A percentile compares a stretch with the other conserved stretches of the same genome.
Conservation (phyloP, 2,329 filamentous ascomycete species). For the Aspergillus caelatus region DNA sequence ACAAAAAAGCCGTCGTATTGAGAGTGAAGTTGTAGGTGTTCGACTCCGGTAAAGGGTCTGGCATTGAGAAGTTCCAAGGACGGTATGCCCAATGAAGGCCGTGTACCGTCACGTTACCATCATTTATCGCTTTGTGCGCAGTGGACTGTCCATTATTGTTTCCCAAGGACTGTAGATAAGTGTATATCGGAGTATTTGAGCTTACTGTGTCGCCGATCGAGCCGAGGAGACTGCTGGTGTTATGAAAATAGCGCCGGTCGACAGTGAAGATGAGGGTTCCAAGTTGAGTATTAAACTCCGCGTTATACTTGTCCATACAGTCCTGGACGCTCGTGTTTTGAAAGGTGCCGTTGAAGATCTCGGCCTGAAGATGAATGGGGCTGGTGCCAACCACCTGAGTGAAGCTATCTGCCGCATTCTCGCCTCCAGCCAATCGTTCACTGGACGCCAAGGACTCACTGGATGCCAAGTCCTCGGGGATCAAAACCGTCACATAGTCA, state of each 20-base stretch:
- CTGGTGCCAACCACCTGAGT: constrained; percentile 1
- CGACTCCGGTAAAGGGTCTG: not conserved
- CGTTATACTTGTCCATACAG: constrained; percentile 9
- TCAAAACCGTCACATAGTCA: constrained; percentile 10
- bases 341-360: constrained; percentile 12
- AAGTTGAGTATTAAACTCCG: constrained; percentile 10
- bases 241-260: constrained; percentile 2
- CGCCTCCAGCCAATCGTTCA: not conserved
- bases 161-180: no score
- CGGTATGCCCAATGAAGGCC: not conserved
- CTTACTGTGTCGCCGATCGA: not conserved
- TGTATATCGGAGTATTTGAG: no score
- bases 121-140: not conserved
- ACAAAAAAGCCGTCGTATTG: not conserved
- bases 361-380: not conserved
- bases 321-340: not conserved
- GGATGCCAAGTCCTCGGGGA: not conserved
- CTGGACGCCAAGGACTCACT: not conserved
- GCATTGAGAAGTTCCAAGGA: not conserved
- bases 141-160: no score
- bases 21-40: not conserved
- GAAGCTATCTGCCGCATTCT: not conserved
- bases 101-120: not conserved
- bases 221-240: not conserved
- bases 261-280: constrained; percentile 3